A percentile compares a stretch with the other conserved stretches of the same genome.
Conservation (phyloP, 208 protist genomes). For the Wallacemonas sp. region DNA sequence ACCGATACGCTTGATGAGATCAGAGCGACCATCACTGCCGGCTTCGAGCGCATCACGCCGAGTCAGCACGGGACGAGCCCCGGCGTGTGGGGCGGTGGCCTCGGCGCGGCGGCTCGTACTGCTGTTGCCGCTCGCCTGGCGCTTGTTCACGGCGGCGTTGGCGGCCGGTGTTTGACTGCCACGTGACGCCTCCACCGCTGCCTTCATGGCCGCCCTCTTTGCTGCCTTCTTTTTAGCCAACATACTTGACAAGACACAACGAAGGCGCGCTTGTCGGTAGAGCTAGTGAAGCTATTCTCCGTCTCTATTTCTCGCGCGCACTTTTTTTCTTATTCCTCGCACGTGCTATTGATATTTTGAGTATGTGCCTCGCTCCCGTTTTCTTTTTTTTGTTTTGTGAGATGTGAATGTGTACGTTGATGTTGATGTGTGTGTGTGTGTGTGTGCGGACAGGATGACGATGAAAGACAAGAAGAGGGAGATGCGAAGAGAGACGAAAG, state of each 20-base stretch:
- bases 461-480: not conserved
- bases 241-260: no score
- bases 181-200: slow-evolving; percentile 10
- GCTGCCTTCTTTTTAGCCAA: slow-evolving; percentile 65
- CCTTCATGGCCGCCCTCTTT: slow-evolving; percentile 36
- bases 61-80: slow-evolving; percentile 7
- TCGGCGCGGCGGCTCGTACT: not conserved
- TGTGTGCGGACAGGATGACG: slow-evolving; percentile 1
- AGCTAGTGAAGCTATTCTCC: no score
- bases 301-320: no score
- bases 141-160: not conserved
- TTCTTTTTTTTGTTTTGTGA: not conserved
- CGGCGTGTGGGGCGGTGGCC: not conserved
- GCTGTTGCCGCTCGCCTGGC: not conserved
- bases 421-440: slow-evolving; percentile 1
- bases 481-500: not conserved
- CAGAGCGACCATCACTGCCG: slow-evolving; percentile 16
- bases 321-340: no score
- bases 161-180: not conserved
- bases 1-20: slow-evolving; percentile 62
- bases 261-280: not conserved
- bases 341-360: no score
- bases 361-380: no score
- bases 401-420: slow-evolving; percentile 1
- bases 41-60: slow-evolving; percentile 22